A percentile compares a stretch with the other conserved stretches of the same genome.
Evolutionary conservation across 225 moss, liverwort and hornwort species (phyloP).

Genomic region (Takakia lepidozioides): DNA sequence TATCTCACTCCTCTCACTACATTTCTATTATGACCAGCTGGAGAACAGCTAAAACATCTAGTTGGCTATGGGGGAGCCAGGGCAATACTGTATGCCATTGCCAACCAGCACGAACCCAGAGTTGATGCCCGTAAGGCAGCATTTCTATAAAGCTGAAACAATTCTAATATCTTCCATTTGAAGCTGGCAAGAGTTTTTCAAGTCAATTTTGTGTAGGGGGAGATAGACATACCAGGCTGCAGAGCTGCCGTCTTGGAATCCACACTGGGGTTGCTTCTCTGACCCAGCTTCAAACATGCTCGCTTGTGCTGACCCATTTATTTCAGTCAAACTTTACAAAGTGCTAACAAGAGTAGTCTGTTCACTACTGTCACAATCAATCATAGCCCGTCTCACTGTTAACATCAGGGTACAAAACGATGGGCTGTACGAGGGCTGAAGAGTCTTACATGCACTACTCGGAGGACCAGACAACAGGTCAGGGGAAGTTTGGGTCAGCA

Average conservation of each 20-base stretch:
- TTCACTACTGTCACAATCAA: slow-evolving; percentile 24
- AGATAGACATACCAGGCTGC: slow-evolving; percentile 15
- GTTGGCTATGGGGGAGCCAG: too few relatives aligned
- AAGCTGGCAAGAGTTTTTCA: background rate
- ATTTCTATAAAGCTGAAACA: too few relatives aligned
- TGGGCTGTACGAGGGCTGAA: slow-evolving; percentile 7
- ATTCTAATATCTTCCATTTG: background rate
- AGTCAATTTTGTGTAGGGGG: background rate
- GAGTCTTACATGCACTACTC: slow-evolving; percentile 9
- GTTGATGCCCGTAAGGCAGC: too few relatives aligned
- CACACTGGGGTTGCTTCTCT: slow-evolving; percentile 4
- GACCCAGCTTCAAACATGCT: slow-evolving; percentile 11
- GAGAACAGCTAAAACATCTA: too few relatives aligned
- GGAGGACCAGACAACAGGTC: background rate
- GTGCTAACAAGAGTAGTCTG: slow-evolving; percentile 16
- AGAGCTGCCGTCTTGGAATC: slow-evolving; percentile 6
- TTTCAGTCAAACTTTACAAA: slow-evolving; percentile 2
- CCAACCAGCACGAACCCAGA: background rate
- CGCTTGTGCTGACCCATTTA: slow-evolving; percentile 6
- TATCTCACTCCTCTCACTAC: too few relatives aligned
- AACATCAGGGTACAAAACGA: slow-evolving; percentile 5
- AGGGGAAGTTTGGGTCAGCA: background rate
- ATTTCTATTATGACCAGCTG: too few relatives aligned
- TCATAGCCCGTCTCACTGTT: slow-evolving; percentile 10
- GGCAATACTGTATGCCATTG: too few relatives aligned